A percentile compares a stretch with the other conserved stretches of the same genome.
Conservation (phyloP, 768 basidiomycete genomes). For the Phlebiopsis gigantea region DNA sequence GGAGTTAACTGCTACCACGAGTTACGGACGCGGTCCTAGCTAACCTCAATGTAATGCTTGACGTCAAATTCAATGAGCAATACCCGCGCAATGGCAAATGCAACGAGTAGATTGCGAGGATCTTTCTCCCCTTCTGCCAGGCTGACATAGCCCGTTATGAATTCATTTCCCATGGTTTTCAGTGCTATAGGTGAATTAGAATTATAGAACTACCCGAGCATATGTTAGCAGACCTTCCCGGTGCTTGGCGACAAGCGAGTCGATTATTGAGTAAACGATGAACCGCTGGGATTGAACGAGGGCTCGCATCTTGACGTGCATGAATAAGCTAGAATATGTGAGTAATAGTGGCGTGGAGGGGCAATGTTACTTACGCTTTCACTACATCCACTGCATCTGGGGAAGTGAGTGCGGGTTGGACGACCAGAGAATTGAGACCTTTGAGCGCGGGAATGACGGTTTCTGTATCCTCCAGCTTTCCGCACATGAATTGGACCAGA, state of each 20-base stretch:
- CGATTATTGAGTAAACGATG: conserved; percentile 74
- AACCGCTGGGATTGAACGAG: conserved; percentile 81
- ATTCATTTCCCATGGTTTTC: conserved; percentile 64
- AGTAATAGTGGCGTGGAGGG: too few species aligned
- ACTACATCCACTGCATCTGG: conserved; percentile 58
- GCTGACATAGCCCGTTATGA: conserved; percentile 67
- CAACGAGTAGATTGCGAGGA: conserved; percentile 86
- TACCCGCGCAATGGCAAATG: conserved; percentile 84
- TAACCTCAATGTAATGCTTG: conserved; percentile 72
- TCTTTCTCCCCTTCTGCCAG: conserved; percentile 97
- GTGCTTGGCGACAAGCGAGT: conserved; percentile 68
- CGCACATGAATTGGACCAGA: conserved; percentile 75
- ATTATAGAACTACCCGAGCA: too few species aligned
- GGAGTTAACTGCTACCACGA: too few species aligned
- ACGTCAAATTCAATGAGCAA: conserved; percentile 88
- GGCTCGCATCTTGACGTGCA: conserved; percentile 74
- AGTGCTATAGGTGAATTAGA: conserved; percentile 42
- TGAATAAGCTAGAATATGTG: conserved; percentile 52
- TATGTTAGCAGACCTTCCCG: conserved; percentile 63
- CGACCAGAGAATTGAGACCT: conserved; percentile 65
- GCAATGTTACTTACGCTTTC: conserved; percentile 63
- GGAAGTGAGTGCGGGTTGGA: conserved; percentile 56
- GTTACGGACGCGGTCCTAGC: too few species aligned
- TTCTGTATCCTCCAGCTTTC: conserved; percentile 82
- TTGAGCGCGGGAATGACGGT: conserved; percentile 78